Evolutionary conservation across 768 basidiomycete species (phyloP).

Genomic region (Termitomyces eurrhizus): DNA sequence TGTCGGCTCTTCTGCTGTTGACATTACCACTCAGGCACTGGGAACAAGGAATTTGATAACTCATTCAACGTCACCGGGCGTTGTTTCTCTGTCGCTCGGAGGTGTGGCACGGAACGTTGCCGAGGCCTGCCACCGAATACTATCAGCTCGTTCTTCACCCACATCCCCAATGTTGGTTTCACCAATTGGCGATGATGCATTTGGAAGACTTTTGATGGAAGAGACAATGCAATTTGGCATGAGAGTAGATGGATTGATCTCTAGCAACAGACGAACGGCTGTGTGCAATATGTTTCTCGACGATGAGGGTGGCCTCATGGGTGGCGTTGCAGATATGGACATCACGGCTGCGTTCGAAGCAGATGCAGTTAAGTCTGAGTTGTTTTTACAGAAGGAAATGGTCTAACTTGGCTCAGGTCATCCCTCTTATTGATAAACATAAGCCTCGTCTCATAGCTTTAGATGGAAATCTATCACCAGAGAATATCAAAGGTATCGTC

Average conservation of each 20-base stretch:
- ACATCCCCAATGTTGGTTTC: constrained; percentile 62
- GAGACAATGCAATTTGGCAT: constrained; percentile 65
- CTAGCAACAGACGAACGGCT: constrained; percentile 49
- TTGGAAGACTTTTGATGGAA: constrained; percentile 62
- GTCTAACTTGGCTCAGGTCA: constrained; percentile 36
- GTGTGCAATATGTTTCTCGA: constrained; percentile 88
- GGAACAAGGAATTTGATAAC: constrained; percentile 30
- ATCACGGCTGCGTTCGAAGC: constrained; percentile 49
- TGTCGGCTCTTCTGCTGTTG: constrained; percentile 85
- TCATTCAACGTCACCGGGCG: constrained; percentile 79
- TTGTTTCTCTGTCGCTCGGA: constrained; percentile 67
- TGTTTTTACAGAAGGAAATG: background rate
- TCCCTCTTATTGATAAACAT: constrained; percentile 43
- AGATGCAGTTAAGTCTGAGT: constrained; percentile 34
- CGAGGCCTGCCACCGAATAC: constrained; percentile 76
- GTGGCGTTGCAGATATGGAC: constrained; percentile 93
- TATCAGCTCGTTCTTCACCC: constrained; percentile 32
- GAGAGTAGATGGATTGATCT: constrained; percentile 73
- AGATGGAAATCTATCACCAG: constrained; percentile 70
- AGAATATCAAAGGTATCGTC: constrained; percentile 49
- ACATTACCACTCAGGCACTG: constrained; percentile 64
- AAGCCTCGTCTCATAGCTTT: constrained; percentile 60
- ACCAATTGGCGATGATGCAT: constrained; percentile 71
- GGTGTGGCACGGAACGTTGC: constrained; percentile 96
- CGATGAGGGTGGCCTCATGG: constrained; percentile 59